Evolutionary conservation across 495 filamentous ascomycete species (phyloP).

Genomic region (Tuber brumale): DNA sequence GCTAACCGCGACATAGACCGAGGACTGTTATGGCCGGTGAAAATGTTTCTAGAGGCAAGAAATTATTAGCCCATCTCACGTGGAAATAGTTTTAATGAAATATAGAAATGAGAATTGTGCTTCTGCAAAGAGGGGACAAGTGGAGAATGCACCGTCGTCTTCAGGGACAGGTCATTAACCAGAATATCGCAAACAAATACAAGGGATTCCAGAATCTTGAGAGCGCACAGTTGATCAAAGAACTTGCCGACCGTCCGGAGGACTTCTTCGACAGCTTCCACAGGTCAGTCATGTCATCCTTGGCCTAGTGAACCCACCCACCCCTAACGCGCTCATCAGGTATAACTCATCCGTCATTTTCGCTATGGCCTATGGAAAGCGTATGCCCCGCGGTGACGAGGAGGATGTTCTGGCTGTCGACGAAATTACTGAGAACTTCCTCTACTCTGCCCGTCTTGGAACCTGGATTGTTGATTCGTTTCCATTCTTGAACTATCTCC

Average conservation of each 20-base stretch:
- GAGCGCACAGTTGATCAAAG: background rate
- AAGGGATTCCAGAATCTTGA: background rate
- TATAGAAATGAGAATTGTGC: background rate
- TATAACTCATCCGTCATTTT: constrained; percentile 4
- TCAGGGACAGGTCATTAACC: constrained; percentile 3
- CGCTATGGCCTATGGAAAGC: background rate
- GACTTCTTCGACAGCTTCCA: background rate
- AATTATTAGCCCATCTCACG: background rate
- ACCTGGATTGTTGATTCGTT: background rate
- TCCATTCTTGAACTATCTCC: constrained; percentile 4
- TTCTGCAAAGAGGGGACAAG: constrained; percentile 1
- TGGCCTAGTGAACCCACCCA: background rate
- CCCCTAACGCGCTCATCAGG: background rate
- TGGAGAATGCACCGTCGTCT: background rate
- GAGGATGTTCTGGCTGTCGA: background rate
- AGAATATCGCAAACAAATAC: background rate
- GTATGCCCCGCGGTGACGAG: constrained; percentile 2
- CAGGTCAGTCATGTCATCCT: background rate
- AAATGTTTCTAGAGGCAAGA: constrained; percentile 4
- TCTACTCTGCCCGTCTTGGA: background rate
- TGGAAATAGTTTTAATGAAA: background rate
- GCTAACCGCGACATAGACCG: background rate
- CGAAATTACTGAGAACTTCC: background rate
- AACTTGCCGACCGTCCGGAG: background rate
- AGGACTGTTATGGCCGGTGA: background rate